phyloP scores from a whole-genome alignment of 768 basidiomycete genomes.

The Termitomyces eurrhizus region DNA sequence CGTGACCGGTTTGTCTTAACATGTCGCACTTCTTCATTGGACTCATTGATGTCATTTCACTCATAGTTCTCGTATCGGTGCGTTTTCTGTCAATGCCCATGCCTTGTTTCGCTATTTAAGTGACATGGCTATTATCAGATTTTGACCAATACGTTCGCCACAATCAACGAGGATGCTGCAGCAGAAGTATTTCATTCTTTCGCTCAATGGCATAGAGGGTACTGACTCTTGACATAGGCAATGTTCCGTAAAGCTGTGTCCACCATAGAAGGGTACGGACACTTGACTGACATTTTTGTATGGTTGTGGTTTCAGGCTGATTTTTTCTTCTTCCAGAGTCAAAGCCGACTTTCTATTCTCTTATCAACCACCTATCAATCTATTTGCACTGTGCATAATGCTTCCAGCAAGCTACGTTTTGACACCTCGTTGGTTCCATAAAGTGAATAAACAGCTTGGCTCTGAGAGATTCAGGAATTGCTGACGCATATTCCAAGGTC shows the following conservation, averaged over 20 bases:
- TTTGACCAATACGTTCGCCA: conserved; percentile 92
- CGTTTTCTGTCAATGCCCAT: conserved; percentile 17
- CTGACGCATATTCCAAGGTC: conserved; percentile 41
- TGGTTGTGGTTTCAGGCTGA: conserved; percentile 1
- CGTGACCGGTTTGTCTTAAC: conserved; percentile 63
- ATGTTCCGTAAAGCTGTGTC: conserved; percentile 95
- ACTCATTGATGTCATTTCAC: conserved; percentile 5
- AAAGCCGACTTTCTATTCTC: conserved; percentile 92
- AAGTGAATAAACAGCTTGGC: conserved; percentile 40
- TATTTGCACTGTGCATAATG: conserved; percentile 83
- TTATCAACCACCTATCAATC: conserved; percentile 91
- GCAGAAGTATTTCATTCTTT: conserved; percentile 62
- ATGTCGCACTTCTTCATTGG: not conserved
- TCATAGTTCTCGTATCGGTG: conserved; percentile 73
- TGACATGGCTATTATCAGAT: conserved; percentile 48
- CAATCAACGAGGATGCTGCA: conserved; percentile 87
- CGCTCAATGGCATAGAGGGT: not conserved
- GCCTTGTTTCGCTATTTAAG: not conserved
- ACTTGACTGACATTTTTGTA: not conserved
- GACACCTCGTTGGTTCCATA: conserved; percentile 97
- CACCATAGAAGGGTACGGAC: conserved; percentile 81
- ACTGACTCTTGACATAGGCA: conserved; percentile 43
- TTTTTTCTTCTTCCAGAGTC: conserved; percentile 42
- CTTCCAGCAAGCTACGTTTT: conserved; percentile 83
- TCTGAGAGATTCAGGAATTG: not conserved